These are phyloP conservation scores for Ramalina peruviana DNA, from an alignment of 495 filamentous ascomycete species.

Conservation along the genomic window DNA sequence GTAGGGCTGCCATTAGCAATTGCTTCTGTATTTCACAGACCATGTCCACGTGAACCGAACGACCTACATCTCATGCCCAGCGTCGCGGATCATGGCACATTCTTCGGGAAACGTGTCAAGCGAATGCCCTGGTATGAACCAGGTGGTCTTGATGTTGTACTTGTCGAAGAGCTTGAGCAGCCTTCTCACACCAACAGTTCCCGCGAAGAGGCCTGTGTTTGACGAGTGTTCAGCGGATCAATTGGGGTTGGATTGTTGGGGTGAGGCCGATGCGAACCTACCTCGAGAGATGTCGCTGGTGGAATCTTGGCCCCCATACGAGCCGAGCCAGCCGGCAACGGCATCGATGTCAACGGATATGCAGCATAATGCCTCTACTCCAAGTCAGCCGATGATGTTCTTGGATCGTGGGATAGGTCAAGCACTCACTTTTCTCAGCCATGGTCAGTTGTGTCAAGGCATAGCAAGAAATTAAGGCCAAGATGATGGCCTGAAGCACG, in stretches of 20 bases:
- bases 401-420: background rate
- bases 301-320: conserved; percentile 58
- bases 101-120: conserved; percentile 70
- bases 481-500: too few relatives aligned
- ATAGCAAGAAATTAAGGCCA: too few relatives aligned
- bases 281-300: conserved; percentile 54
- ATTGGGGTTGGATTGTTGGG: background rate
- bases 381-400: background rate
- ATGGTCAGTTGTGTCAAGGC: background rate
- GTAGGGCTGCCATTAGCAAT: background rate
- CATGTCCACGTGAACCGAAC: background rate
- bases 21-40: background rate
- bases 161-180: conserved; percentile 64
- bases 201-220: conserved; percentile 49
- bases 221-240: conserved; percentile 4
- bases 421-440: conserved; percentile 1
- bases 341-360: conserved; percentile 40
- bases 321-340: conserved; percentile 59
- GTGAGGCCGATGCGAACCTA: conserved; percentile 2
- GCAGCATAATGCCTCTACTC: conserved; percentile 24
- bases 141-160: conserved; percentile 70
- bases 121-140: conserved; percentile 72
- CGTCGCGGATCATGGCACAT: conserved; percentile 56
- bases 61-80: conserved; percentile 55
- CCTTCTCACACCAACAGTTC: conserved; percentile 55